A percentile compares a stretch with the other conserved stretches of the same genome.
Conservation (phyloP, 2,329 filamentous ascomycete species). For the Sporothrix brunneoviolacea region DNA sequence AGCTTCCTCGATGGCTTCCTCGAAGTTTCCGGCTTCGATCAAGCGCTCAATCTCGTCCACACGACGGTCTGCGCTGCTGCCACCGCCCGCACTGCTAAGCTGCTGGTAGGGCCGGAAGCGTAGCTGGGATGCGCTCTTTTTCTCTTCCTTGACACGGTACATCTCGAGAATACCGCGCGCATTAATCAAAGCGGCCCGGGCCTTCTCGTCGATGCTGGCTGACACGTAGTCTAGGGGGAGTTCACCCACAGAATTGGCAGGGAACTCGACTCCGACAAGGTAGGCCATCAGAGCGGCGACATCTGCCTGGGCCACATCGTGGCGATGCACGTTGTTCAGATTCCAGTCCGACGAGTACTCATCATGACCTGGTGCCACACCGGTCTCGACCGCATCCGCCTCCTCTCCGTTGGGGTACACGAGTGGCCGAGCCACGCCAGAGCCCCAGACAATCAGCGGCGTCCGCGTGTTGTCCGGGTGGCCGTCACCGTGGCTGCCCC, state of each 20-base stretch:
- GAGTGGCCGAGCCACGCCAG: slow-evolving; percentile 74
- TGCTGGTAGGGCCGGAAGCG: slow-evolving; percentile 69
- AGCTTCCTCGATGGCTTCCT: slow-evolving; percentile 74
- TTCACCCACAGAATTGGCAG: slow-evolving; percentile 92
- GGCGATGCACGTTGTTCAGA: slow-evolving; percentile 69
- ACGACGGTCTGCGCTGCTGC: slow-evolving; percentile 47
- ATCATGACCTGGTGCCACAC: slow-evolving; percentile 72
- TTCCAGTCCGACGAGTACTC: slow-evolving; percentile 89
- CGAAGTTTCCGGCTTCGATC: slow-evolving; percentile 59
- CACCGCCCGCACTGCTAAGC: slow-evolving; percentile 48
- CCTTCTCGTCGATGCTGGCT: slow-evolving; percentile 67
- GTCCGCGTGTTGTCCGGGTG: slow-evolving; percentile 96
- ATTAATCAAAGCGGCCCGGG: slow-evolving; percentile 77
- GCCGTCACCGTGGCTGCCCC: slow-evolving; percentile 97
- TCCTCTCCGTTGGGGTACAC: slow-evolving; percentile 35
- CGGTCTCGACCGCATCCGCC: slow-evolving; percentile 10
- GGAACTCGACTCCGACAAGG: slow-evolving; percentile 78
- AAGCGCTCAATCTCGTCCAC: slow-evolving; percentile 60
- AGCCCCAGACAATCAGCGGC: slow-evolving; percentile 87
- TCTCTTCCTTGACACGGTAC: slow-evolving; percentile 87
- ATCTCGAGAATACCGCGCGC: slow-evolving; percentile 85
- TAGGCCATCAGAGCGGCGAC: slow-evolving; percentile 95
- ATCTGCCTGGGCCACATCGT: slow-evolving; percentile 92
- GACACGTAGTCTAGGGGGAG: slow-evolving; percentile 78
- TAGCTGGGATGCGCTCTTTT: slow-evolving; percentile 69